A percentile compares a stretch with the other conserved stretches of the same genome.
Evolutionary conservation across 2,329 filamentous ascomycete genomes (phyloP).

Genomic region (Cladosporium sp.): DNA sequence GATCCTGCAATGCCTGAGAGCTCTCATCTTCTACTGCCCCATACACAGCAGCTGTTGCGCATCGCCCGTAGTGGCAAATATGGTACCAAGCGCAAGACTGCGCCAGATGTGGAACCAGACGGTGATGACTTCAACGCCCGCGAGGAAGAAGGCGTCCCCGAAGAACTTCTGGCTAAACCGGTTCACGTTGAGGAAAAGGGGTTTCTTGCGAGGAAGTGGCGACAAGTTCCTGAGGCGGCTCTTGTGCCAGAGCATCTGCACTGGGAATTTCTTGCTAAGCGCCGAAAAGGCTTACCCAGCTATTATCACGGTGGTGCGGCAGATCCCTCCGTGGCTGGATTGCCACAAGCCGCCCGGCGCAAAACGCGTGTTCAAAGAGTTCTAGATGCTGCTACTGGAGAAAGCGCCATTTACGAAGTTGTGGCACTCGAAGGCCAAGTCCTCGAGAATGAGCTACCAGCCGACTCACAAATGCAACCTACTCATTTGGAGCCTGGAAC

Average conservation of each 20-base stretch:
- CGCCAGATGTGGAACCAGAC: slow-evolving; percentile 55
- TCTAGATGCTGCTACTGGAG: slow-evolving; percentile 66
- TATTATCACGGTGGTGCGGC: slow-evolving; percentile 39
- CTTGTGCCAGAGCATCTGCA: slow-evolving; percentile 56
- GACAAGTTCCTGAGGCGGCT: slow-evolving; percentile 51
- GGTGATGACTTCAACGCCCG: slow-evolving; percentile 35
- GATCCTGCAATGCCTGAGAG: slow-evolving; percentile 89
- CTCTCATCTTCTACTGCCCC: slow-evolving; percentile 68
- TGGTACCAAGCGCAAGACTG: slow-evolving; percentile 59
- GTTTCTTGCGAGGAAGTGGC: slow-evolving; percentile 57
- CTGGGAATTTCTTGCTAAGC: slow-evolving; percentile 54
- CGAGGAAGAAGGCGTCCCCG: slow-evolving; percentile 40
- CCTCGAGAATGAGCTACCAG: slow-evolving; percentile 76
- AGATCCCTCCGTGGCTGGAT: slow-evolving; percentile 37
- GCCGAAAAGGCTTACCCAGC: slow-evolving; percentile 55
- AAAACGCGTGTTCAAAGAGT: slow-evolving; percentile 75
- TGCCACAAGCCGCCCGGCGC: slow-evolving; percentile 44
- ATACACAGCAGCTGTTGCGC: slow-evolving; percentile 77
- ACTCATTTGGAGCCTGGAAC: slow-evolving; percentile 54
- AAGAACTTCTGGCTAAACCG: slow-evolving; percentile 36
- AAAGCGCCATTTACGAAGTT: slow-evolving; percentile 78
- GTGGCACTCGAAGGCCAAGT: slow-evolving; percentile 74
- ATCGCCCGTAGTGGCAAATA: slow-evolving; percentile 68
- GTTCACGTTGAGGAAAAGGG: slow-evolving; percentile 35
- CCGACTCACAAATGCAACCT: slow-evolving; percentile 44